Base-by-base conservation (phyloP, 179 eudicot genomes). In the Gypsophila paniculata region DNA sequence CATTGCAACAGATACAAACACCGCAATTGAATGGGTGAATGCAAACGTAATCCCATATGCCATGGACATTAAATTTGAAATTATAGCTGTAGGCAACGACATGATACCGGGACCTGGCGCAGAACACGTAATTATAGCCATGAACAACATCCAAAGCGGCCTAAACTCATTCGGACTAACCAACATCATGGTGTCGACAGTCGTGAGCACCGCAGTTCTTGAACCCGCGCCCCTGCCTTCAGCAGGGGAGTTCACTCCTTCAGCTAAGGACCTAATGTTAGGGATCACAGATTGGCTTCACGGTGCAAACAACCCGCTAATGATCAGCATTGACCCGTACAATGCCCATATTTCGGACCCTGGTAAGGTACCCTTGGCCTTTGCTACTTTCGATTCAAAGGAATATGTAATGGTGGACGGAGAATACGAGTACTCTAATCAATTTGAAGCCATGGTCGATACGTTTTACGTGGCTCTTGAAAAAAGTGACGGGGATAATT, bases 391-490 rank as follows among this genome's bases (percentile, higher is more conserved):
- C 44, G 74, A 74, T 1, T 39, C 84, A 0, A 8, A 18, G 0
- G 59, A 19, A 8, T 71, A 79, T 0, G 77, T 46, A 4, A 1
- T 79, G 14, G 52, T 77, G 9, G 87, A 83, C 36, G 81, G 82
- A 6, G 2, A 54, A 1, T 55, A 64, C 14, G 46, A 74, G 25
- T 85, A 85, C 44, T 65, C 44, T 1, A 83, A 78, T 71, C 26
- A 70, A 10, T 85, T 81, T 39, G 86, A 85, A 39, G 88, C 86
- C 0, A 80, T 76, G 18, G 73, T 74, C 0, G 88, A 85, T 49
- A 75, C 80, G 0, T 71, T 72, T 36, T 63, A 62, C 21, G 68
- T 54, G 61, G 89, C 89, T 4, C 6, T 77, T 17, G 84, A 72
- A 71, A 86, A 69, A 25, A 15, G 14, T n/a, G 78, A 80, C 0